Percentiles rank a stretch among this genome's conserved stretches.
phyloP scores from a whole-genome alignment of 108 stramenopile genomes.

The Fragilariopsis cylindrus region DNA sequence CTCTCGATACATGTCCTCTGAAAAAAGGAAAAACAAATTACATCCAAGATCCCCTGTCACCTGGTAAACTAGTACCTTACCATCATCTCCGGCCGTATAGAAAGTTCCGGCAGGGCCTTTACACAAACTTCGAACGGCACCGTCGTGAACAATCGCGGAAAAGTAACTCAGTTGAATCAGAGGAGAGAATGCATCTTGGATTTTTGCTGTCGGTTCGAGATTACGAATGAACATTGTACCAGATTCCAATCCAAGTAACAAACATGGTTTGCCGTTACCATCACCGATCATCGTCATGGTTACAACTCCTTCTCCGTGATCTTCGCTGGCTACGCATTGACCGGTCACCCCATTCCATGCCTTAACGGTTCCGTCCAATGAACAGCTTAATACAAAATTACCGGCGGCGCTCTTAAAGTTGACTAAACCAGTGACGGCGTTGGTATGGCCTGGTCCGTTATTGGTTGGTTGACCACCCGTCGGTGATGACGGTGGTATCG shows the following conservation, averaged over 20 bases:
- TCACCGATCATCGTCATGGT: conserved; percentile 70
- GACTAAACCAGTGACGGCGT: conserved; percentile 60
- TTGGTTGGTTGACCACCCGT: not conserved
- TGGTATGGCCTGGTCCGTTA: conserved; percentile 54
- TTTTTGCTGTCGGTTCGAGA: conserved; percentile 66
- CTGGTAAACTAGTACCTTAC: conserved; percentile 79
- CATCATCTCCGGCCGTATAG: conserved; percentile 82
- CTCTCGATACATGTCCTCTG: not conserved
- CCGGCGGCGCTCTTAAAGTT: conserved; percentile 56
- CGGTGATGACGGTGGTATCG: not conserved
- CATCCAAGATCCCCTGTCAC: conserved; percentile 82
- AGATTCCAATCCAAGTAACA: conserved; percentile 68
- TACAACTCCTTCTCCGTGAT: conserved; percentile 77
- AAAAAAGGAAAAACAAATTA: conserved; percentile 10
- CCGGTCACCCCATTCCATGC: conserved; percentile 83
- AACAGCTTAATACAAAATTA: conserved; percentile 72
- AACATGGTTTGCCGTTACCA: conserved; percentile 48
- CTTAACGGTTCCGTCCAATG: conserved; percentile 80
- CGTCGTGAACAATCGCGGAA: conserved; percentile 62
- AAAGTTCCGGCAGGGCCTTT: conserved; percentile 78
- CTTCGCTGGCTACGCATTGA: conserved; percentile 74
- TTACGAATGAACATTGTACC: conserved; percentile 82
- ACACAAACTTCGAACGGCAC: conserved; percentile 63
- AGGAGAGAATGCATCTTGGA: conserved; percentile 53
- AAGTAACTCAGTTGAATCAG: conserved; percentile 49